A percentile compares a stretch with the other conserved stretches of the same genome.
These are phyloP conservation scores for Tetragonia tetragonoides DNA, from an alignment of 148 eudicot species.

Conservation along the genomic window DNA sequence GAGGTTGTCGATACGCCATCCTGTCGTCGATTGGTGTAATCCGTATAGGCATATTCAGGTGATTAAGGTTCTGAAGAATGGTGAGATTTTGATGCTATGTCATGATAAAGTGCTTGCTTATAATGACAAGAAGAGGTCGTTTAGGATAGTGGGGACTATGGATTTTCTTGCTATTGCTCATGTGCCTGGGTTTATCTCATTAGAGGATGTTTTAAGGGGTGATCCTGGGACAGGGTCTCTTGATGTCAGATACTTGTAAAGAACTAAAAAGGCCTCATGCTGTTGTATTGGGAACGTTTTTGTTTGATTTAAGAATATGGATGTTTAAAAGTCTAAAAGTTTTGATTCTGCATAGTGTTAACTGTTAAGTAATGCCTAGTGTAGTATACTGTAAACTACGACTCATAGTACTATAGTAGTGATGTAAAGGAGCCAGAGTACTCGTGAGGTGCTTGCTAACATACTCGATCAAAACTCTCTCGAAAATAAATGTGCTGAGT, in stretches of 20 bases:
- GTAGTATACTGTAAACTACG: too few species aligned
- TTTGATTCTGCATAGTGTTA: too few species aligned
- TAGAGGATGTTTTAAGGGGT: conserved; percentile 14
- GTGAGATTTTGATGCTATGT: conserved; percentile 29
- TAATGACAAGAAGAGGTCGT: conserved; percentile 6
- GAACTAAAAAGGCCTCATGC: too few species aligned
- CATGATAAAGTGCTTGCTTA: conserved; percentile 26
- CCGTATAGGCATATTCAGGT: conserved; percentile 40
- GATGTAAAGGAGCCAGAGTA: too few species aligned
- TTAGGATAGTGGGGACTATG: conserved; percentile 8
- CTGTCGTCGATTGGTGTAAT: conserved; percentile 44
- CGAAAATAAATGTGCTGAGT: too few species aligned
- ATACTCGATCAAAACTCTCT: too few species aligned
- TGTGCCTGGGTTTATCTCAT: conserved; percentile 32
- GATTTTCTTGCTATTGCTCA: conserved; percentile 26
- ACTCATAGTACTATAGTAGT: too few species aligned
- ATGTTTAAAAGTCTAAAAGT: too few species aligned
- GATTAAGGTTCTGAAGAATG: conserved; percentile 18
- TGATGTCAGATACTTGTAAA: conserved; percentile 19
- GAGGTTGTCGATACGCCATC: conserved; percentile 34
- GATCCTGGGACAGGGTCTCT: conserved; percentile 10
- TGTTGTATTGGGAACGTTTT: too few species aligned
- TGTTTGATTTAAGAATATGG: too few species aligned
- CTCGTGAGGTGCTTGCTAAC: too few species aligned
- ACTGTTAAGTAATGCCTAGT: too few species aligned